A percentile compares a stretch with the other conserved stretches of the same genome.
These are phyloP conservation scores for Erythrophleum ivorense DNA, from an alignment of 331 rosid species.

Conservation along the genomic window DNA sequence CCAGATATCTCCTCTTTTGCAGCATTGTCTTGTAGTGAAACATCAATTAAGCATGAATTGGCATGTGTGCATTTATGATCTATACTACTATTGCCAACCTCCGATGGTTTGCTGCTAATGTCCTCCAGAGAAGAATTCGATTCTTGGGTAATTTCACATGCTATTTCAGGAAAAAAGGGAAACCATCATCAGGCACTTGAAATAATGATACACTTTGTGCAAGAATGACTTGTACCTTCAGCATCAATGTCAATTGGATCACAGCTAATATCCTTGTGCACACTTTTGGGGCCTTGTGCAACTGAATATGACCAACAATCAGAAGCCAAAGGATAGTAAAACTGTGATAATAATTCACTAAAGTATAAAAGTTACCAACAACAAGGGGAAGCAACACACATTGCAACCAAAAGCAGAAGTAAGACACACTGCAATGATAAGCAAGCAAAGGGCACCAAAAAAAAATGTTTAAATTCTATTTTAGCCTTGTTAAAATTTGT, in stretches of 20 bases:
- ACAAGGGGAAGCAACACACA: slow-evolving; percentile 7
- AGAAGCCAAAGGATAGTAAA: not conserved
- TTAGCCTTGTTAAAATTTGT: not conserved
- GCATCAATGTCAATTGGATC: slow-evolving; percentile 56
- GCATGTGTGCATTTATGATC: slow-evolving; percentile 22
- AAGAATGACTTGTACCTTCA: slow-evolving; percentile 52
- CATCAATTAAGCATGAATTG: slow-evolving; percentile 27
- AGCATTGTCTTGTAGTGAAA: slow-evolving; percentile 36
- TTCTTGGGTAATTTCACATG: slow-evolving; percentile 36
- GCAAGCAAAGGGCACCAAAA: not conserved
- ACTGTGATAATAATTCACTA: not conserved
- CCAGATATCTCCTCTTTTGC: slow-evolving; percentile 39
- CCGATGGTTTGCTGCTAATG: slow-evolving; percentile 31
- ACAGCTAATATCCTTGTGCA: slow-evolving; percentile 11
- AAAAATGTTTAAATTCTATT: not conserved
- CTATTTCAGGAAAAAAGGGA: slow-evolving; percentile 29
- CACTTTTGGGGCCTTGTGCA: slow-evolving; percentile 36
- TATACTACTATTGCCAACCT: slow-evolving; percentile 31
- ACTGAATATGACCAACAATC: slow-evolving; percentile 45
- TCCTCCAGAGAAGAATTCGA: slow-evolving; percentile 31
- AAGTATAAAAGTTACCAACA: not conserved
- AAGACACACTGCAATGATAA: not conserved
- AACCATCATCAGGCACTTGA: slow-evolving; percentile 12
- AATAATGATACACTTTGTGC: not conserved
- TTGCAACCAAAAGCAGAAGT: not conserved